Percentiles rank a stretch among this genome's conserved stretches.
These are phyloP conservation scores for Fusarium tupiense DNA, from an alignment of 2,329 filamentous ascomycete genomes.

Conservation along the genomic window DNA sequence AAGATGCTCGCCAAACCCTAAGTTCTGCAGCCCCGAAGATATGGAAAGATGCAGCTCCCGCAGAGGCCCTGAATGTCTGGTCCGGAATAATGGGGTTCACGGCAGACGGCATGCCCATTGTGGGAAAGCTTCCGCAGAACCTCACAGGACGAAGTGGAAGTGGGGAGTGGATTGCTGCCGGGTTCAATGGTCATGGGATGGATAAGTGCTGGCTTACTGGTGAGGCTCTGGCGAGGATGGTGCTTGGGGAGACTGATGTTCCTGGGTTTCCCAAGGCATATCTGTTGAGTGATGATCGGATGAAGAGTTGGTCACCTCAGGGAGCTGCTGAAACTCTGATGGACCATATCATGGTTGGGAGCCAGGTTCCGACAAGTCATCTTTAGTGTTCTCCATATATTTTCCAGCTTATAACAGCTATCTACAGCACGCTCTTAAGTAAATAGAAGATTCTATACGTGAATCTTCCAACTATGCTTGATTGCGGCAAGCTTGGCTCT, in stretches of 20 bases:
- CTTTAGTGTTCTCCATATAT: neutral
- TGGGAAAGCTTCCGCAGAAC: slow-evolving; percentile 53
- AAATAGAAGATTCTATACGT: rapidly evolving
- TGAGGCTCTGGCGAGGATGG: slow-evolving; percentile 48
- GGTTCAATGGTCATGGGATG: slow-evolving; percentile 62
- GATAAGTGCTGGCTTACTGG: slow-evolving; percentile 61
- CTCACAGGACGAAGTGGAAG: slow-evolving; percentile 29
- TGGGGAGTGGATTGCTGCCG: slow-evolving; percentile 59
- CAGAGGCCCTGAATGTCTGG: slow-evolving; percentile 52
- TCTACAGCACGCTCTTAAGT: neutral
- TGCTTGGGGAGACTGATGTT: slow-evolving; percentile 34
- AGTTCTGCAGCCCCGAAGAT: slow-evolving; percentile 50
- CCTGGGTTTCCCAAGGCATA: slow-evolving; percentile 34
- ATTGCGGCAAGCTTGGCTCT: neutral
- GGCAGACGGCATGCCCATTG: slow-evolving; percentile 58
- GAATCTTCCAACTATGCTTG: rapidly evolving
- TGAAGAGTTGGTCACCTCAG: slow-evolving; percentile 11
- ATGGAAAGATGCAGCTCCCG: slow-evolving; percentile 33
- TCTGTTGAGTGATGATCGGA: slow-evolving; percentile 1
- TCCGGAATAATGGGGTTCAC: slow-evolving; percentile 59
- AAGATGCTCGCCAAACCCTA: slow-evolving; percentile 46
- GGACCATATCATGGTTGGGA: slow-evolving; percentile 22
- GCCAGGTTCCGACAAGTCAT: slow-evolving; percentile 5
- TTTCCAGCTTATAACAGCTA: neutral
- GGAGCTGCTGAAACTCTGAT: slow-evolving; percentile 26